These are phyloP conservation scores for Serendipita sp. DNA, from an alignment of 768 basidiomycete species.

Conservation along the genomic window DNA sequence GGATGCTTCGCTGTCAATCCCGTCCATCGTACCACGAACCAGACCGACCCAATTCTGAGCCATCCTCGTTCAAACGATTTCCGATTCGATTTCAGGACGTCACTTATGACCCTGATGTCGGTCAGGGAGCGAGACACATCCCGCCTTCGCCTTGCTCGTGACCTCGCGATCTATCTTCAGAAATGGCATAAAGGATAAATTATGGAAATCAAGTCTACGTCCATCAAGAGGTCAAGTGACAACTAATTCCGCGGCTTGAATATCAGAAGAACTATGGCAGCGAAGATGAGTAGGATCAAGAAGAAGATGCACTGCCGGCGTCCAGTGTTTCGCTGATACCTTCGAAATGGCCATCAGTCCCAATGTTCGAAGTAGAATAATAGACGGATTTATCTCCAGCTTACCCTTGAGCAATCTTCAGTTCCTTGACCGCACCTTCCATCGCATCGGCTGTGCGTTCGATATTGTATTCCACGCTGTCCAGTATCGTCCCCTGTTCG, in stretches of 20 bases:
- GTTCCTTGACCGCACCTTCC: slow-evolving; percentile 69
- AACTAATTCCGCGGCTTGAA: slow-evolving; percentile 57
- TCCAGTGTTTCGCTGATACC: slow-evolving; percentile 90
- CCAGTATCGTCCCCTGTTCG: slow-evolving; percentile 92
- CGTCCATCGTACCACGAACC: no score
- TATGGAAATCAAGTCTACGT: no score
- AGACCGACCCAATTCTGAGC: no score
- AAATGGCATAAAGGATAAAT: no score
- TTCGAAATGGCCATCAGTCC: slow-evolving; percentile 19
- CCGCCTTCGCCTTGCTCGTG: no score
- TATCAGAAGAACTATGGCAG: slow-evolving; percentile 72
- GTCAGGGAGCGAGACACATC: no score
- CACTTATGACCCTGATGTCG: no score
- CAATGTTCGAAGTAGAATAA: background rate
- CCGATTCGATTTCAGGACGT: no score
- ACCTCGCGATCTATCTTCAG: no score
- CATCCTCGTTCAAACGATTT: no score
- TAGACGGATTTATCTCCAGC: slow-evolving; percentile 17
- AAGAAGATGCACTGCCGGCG: slow-evolving; percentile 88
- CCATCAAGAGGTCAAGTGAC: no score
- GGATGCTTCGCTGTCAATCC: no score
- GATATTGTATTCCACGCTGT: slow-evolving; percentile 95
- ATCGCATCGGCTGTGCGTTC: slow-evolving; percentile 77
- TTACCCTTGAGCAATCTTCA: slow-evolving; percentile 67
- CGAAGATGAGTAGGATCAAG: slow-evolving; percentile 76